phyloP scores from a whole-genome alignment of 176 grass and related monocot species.

The Areca catechu region DNA sequence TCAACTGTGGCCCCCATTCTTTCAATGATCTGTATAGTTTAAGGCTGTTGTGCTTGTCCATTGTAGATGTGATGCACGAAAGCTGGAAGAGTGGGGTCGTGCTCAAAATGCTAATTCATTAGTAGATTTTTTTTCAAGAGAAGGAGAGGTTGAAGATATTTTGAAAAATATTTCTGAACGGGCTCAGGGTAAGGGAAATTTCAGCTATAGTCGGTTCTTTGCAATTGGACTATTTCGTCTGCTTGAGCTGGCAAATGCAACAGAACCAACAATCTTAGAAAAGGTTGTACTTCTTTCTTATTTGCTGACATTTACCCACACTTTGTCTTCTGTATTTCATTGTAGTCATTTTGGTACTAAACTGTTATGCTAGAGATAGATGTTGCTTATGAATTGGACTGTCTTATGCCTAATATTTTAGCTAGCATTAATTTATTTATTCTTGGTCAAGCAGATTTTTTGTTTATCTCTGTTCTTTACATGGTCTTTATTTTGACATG shows the following conservation, averaged over 20 bases:
- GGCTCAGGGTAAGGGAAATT: slow-evolving; percentile 73
- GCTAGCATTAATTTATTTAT: too few relatives aligned
- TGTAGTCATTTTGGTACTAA: not conserved
- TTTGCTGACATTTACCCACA: not conserved
- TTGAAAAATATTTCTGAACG: slow-evolving; percentile 91
- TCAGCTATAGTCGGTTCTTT: slow-evolving; percentile 95
- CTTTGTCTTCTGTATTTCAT: slow-evolving; percentile 4
- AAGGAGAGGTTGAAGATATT: slow-evolving; percentile 72
- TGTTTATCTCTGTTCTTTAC: too few relatives aligned
- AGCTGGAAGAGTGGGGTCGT: slow-evolving; percentile 82
- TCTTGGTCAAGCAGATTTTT: too few relatives aligned
- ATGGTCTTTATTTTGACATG: too few relatives aligned
- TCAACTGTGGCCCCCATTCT: not conserved
- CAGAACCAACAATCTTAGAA: slow-evolving; percentile 76
- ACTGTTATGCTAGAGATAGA: too few relatives aligned
- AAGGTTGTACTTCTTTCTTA: slow-evolving; percentile 40
- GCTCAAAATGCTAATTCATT: slow-evolving; percentile 65
- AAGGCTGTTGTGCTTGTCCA: not conserved
- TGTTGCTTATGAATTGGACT: too few relatives aligned
- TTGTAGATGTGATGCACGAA: slow-evolving; percentile 39
- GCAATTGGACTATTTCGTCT: slow-evolving; percentile 93
- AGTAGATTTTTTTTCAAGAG: slow-evolving; percentile 69
- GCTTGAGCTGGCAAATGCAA: slow-evolving; percentile 91
- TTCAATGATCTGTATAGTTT: not conserved
- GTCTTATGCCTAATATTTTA: too few relatives aligned